Base-by-base conservation (phyloP, 371 early-diverging fungal genomes). In the Catenaria anguillulae region DNA sequence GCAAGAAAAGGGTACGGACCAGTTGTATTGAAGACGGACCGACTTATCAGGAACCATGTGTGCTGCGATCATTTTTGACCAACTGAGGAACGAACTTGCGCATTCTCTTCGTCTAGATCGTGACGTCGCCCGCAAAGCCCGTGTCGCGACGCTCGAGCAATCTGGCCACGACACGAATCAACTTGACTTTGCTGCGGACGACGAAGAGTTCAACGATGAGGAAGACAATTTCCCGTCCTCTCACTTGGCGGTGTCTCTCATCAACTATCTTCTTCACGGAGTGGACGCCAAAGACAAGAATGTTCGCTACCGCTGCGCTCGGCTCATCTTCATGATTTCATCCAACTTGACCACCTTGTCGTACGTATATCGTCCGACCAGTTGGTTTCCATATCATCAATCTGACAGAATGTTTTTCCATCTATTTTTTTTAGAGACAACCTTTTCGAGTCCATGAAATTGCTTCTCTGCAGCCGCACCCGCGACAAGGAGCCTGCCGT, bases 401-500 rank as follows among this genome's bases (percentile, higher is more conserved):
- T n/a, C n/a, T n/a, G n/a, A n/a, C n/a, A n/a, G n/a, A n/a, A n/a
- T n/a, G n/a, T n/a, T n/a, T 40, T 40, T 10, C 5, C 55, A 33
- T 31, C 29, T 13, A 54, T 33, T 54, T 54, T 54, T 10, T 10
- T 33, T 31, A 54, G 19, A 55, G 58, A 58, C 36, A 21, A 58
- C 36, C 36, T 58, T 13, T 58, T 34, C 35, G 15, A 13, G 58
- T 8, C 24, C 36, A n/a, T 58, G 36, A 58, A 58, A 31, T 3
- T 4, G 5, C 21, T 29, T 10, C 43, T 58, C 24, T 36, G 15
- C 29, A 17, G 24, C 17, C 58, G 58, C 36, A 12, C 29, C 17
- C 36, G 42, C n/a, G 58, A 58, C 58, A 33, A 35, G 42, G 58
- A 58, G 31, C 58, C 58, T 17, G 24, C 19, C 19, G 58, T 58